phyloP scores from a whole-genome alignment of 2,329 filamentous ascomycete species.

The Pestalotiopsis sp. region DNA sequence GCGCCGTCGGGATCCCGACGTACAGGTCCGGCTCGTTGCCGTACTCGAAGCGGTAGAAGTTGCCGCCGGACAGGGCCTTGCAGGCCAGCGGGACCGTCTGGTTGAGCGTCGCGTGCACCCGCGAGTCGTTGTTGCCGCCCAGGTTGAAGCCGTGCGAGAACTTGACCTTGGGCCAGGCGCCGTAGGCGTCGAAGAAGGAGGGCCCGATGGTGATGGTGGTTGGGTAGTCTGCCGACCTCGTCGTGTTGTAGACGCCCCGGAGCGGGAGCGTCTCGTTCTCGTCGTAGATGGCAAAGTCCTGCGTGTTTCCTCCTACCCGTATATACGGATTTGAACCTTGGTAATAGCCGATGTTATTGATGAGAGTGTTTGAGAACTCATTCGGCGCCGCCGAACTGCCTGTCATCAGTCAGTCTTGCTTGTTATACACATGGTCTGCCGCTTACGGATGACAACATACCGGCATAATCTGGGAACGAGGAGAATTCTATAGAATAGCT shows the following conservation, averaged over 20 bases:
- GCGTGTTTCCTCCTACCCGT: constrained; percentile 68
- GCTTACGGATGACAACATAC: constrained; percentile 14
- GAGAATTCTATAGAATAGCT: constrained; percentile 44
- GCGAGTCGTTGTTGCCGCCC: constrained; percentile 51
- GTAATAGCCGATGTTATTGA: constrained; percentile 58
- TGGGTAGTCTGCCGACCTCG: constrained; percentile 59
- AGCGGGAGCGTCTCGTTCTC: constrained; percentile 50
- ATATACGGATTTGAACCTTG: constrained; percentile 61
- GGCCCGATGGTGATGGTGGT: constrained; percentile 63
- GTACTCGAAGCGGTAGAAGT: constrained; percentile 61
- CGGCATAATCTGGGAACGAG: constrained; percentile 41
- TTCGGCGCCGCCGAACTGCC: constrained; percentile 53
- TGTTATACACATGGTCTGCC: not conserved
- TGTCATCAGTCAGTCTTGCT: constrained; percentile 18
- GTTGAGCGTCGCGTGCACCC: constrained; percentile 50
- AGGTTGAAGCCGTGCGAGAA: constrained; percentile 67
- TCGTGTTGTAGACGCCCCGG: constrained; percentile 53
- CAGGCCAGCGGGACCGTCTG: constrained; percentile 60
- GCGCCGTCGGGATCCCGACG: constrained; percentile 52
- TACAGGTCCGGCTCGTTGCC: constrained; percentile 68
- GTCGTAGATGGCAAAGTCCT: constrained; percentile 66
- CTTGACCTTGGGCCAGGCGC: constrained; percentile 55
- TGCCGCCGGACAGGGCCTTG: constrained; percentile 52
- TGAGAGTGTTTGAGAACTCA: constrained; percentile 60
- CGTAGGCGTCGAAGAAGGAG: constrained; percentile 65